Base-by-base conservation (phyloP, 1,139 yeast genomes). In the Scheffersomyces cryptocercus region DNA sequence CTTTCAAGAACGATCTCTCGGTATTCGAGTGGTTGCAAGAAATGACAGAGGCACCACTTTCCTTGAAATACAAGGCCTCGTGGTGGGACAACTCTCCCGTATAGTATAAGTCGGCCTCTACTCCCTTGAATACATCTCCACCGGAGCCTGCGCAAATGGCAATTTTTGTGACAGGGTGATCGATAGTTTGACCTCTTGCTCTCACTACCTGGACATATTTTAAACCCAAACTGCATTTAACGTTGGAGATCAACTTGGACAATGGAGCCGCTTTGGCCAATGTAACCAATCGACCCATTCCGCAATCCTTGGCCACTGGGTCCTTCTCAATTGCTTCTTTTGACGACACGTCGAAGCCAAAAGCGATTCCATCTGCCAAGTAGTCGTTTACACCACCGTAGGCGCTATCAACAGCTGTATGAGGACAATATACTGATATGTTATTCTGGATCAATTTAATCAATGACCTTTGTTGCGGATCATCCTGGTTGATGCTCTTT, bases 61-160 rank as follows among this genome's bases (percentile, higher is more conserved):
- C 98, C 38, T 76, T 79, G 48, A 84, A 74, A 50, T 67, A 79
- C 33, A 95, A 72, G 4, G 88, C 85, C 61, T 93, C 97, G 58
- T 95, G 99, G 59, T 93, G 99, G 14, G 96, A 85, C 50, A 95
- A 68, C 59, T 95, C 99, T 1, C 99, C 99, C 0, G 99, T 91
- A 56, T 83, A 80, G 60, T 77, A 86, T 35, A 90, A 70, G 56
- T 93, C 99, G 0, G 91, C 95, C 6, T 74, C 55, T 2, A 79
- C 81, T 0, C 85, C 84, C 41, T 68, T 67, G 56, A 87, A 78
- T 0, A 87, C 83, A 0, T 81, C 70, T 1, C 88, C 84, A 0
- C 99, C 99, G 4, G 97, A 88, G 0, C 99, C 99, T 3, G 99
- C 99, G 65, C 99, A 93, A 16, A 93, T 64, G 0, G 97, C 98